phyloP scores from a whole-genome alignment of 2,329 filamentous ascomycete genomes.

The Hymenotorrendiella dingleyae region DNA sequence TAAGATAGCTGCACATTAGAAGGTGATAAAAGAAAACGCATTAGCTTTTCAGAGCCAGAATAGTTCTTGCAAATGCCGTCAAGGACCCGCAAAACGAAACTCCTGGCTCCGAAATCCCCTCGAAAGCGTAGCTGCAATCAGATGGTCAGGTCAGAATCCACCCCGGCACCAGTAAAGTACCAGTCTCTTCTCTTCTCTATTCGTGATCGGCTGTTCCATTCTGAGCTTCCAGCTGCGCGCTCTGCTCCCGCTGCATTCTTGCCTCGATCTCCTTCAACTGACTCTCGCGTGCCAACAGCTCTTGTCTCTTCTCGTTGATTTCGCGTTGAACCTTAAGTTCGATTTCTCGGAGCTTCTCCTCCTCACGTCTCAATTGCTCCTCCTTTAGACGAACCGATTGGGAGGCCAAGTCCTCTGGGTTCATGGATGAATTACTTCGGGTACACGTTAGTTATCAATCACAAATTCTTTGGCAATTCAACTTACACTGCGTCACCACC shows the following conservation, averaged over 20 bases:
- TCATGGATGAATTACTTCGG: constrained; percentile 80
- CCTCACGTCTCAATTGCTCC: constrained; percentile 96
- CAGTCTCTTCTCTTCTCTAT: too few species aligned
- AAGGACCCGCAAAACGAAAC: constrained; percentile 30
- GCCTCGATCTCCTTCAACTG: constrained; percentile 98
- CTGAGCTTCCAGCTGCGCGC: constrained; percentile 39
- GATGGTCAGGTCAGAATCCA: too few species aligned
- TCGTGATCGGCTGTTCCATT: constrained; percentile 24
- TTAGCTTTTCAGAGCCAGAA: constrained; percentile 30
- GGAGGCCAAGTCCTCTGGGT: constrained; percentile 92
- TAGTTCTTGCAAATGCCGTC: constrained; percentile 29
- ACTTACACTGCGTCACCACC: constrained; percentile 83
- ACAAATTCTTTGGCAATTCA: constrained; percentile 27
- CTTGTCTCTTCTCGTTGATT: constrained; percentile 99
- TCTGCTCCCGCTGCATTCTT: constrained; percentile 85
- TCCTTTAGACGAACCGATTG: constrained; percentile 99
- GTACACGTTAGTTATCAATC: constrained; percentile 15
- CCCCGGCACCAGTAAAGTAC: too few species aligned
- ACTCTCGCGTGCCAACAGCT: constrained; percentile 92
- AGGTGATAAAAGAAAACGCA: constrained; percentile 32
- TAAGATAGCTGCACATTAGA: constrained; percentile 31
- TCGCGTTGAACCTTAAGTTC: constrained; percentile 99
- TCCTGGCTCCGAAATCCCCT: constrained; percentile 23
- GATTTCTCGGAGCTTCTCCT: constrained; percentile 99
- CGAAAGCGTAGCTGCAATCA: too few species aligned